Percentiles rank a stretch among this genome's conserved stretches.
phyloP scores from a whole-genome alignment of 768 basidiomycete species.

The Tricholoma hemisulphureum region DNA sequence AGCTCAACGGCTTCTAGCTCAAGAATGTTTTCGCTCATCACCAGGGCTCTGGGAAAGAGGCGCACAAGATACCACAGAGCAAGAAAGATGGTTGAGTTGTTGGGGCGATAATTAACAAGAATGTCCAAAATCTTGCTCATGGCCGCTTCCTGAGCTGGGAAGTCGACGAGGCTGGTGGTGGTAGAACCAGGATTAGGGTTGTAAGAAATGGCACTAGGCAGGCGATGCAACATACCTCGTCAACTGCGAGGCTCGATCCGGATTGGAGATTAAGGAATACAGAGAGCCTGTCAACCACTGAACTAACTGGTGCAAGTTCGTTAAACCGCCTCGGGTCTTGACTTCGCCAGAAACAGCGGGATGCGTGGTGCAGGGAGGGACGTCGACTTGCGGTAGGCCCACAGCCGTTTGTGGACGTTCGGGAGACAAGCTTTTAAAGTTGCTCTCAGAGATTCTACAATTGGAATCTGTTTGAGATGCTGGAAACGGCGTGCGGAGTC shows the following conservation, averaged over 20 bases:
- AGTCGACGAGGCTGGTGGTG: background rate
- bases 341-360: background rate
- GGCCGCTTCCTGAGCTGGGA: background rate
- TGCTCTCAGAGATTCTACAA: background rate
- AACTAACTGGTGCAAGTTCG: background rate
- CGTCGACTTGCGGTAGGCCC: background rate
- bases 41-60: conserved; percentile 44
- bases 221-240: background rate
- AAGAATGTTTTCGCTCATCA: conserved; percentile 37
- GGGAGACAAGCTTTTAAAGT: background rate
- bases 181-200: background rate
- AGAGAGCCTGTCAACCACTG: background rate
- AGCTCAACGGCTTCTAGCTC: conserved; percentile 40
- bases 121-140: conserved; percentile 8
- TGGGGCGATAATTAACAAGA: conserved; percentile 1
- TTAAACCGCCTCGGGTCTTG: background rate
- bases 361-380: background rate
- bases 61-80: conserved; percentile 59
- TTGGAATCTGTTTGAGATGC: background rate
- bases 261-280: background rate
- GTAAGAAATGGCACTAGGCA: background rate
- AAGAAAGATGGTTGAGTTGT: conserved; percentile 41
- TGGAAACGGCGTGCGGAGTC: conserved; percentile 5
- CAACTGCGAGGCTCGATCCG: background rate
- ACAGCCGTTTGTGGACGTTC: background rate